Base-by-base conservation (phyloP, 2,329 filamentous ascomycete species). In the Exophiala spinifera region DNA sequence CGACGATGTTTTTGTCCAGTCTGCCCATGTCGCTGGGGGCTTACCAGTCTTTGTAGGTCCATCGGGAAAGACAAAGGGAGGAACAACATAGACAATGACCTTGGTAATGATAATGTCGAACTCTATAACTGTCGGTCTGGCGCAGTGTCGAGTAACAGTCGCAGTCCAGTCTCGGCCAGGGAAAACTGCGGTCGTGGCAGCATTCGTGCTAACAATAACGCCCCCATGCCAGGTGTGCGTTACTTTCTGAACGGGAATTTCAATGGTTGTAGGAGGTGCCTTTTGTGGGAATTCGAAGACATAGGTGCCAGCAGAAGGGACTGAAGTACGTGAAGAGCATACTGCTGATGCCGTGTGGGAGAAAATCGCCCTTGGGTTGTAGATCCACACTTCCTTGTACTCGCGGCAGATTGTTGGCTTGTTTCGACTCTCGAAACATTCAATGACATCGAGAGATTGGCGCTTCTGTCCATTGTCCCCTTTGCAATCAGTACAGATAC, bases 251-350 rank as follows among this genome's bases (percentile, higher is more conserved):
- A 11, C 13, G 8, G 50, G 50, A 34, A 53, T 14, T 7, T 17
- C 14, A 36, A 53, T 23, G 11, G 43, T 47, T 5, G 50, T 34
- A 2, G 50, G 50, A 14, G 42, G 50, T 23, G 44, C 50, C 5
- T n/a, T 13, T 33, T 53, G 50, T 14, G 50, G 50, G 31, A 53
- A 53, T 15, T 21, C 43, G 33, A 53, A 46, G 23, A 20, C 39
- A 23, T 36, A 53, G 23, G 15, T 33, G 13, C 50, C 43, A 13
- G 50, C 33, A 20, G 40, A 45, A n/a, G 50, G 34, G 11, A 34
- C 50, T n/a, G 25, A 15, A 11, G 43, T 20, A n/a, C 25, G 42
- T 4, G 20, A 20, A 3, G 42, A 46, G 50, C 43, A 53, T 7
- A 40, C 33, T 15, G 50, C 50, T 13, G 33, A 20, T 13, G 25